Evolutionary conservation across 768 basidiomycete genomes (phyloP), one percentile per base, ranked within the genome.

Genomic region (Calocybe gangraenosa): DNA sequence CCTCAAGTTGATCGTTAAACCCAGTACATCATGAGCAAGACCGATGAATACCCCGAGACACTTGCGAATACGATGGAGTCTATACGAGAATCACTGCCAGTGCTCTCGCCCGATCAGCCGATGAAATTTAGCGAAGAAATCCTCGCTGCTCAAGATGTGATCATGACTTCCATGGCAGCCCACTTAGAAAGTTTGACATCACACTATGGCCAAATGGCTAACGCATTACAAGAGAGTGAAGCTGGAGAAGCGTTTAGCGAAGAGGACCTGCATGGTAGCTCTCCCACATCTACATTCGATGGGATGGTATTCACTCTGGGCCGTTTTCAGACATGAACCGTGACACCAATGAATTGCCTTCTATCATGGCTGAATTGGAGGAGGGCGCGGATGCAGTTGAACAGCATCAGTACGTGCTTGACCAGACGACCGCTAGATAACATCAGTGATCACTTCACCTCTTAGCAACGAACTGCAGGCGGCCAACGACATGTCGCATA

Each of bases 201-300:
- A 1, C 89, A 92, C 59, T 92, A 84, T 51, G 82, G 82, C 18
- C 79, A 87, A 50, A 91, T 92, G 84, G 78, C 75, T 1, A 64
- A 66, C 46, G 84, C 85, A 0, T 58, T 87, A 48, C 74, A 75
- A 39, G 83, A 85, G 18, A 77, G 70, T 36, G 87, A 90, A 49
- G 72, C 73, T n/a, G 86, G 85, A 2, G 82, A 81, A 58, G 68
- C 57, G 4, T 82, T 87, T 46, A 68, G 65, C 8, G 83, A 86
- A 46, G 84, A 81, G 20, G 89, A 90, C 54, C 62, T 88, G 44
- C 74, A 79, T 66, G 77, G 87, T 83, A 52, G 22, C 64, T 50
- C 19, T 20, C 40, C 31, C 8, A 21, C 7, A 10, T 43, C 15
- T n/a, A n/a, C n/a, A n/a, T n/a, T n/a, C n/a, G n/a, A n/a, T n/a